A percentile compares a stretch with the other conserved stretches of the same genome.
Evolutionary conservation across 2,329 filamentous ascomycete species (phyloP).

Genomic region (Myriosclerotinia duriaeana): DNA sequence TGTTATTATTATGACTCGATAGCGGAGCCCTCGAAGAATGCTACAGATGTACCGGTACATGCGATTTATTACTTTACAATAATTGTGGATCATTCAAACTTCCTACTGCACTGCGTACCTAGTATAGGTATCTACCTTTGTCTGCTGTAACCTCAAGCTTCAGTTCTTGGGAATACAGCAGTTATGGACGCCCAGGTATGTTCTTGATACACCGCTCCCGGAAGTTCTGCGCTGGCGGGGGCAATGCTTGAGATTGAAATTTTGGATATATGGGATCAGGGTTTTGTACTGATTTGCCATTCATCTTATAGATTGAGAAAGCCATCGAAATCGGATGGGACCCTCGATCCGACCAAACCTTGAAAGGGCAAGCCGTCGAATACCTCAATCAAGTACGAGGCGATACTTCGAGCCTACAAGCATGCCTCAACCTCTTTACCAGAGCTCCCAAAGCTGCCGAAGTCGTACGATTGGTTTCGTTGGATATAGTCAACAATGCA

Average conservation of each 20-base stretch:
- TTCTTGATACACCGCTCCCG: constrained; percentile 26
- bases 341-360: constrained; percentile 68
- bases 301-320: constrained; percentile 71
- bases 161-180: constrained; percentile 23
- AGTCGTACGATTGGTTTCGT: constrained; percentile 80
- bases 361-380: constrained; percentile 80
- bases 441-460: constrained; percentile 74
- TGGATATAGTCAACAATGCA: constrained; percentile 92
- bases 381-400: constrained; percentile 76
- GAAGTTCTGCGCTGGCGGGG: background rate
- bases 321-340: constrained; percentile 94
- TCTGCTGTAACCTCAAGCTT: constrained; percentile 24
- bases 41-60: constrained; percentile 31
- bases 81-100: constrained; percentile 31
- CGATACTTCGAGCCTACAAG: constrained; percentile 85
- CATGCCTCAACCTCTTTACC: constrained; percentile 82
- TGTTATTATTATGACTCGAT: constrained; percentile 35
- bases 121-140: background rate
- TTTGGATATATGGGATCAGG: background rate
- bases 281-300: constrained; percentile 26
- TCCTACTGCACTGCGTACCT: background rate
- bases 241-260: background rate
- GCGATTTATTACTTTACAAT: constrained; percentile 27
- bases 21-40: constrained; percentile 36
- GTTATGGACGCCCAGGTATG: constrained; percentile 41